Percentiles rank a stretch among this genome's conserved stretches.
phyloP scores from a whole-genome alignment of 2,329 filamentous ascomycete species.

The Fusarium nelsonii region DNA sequence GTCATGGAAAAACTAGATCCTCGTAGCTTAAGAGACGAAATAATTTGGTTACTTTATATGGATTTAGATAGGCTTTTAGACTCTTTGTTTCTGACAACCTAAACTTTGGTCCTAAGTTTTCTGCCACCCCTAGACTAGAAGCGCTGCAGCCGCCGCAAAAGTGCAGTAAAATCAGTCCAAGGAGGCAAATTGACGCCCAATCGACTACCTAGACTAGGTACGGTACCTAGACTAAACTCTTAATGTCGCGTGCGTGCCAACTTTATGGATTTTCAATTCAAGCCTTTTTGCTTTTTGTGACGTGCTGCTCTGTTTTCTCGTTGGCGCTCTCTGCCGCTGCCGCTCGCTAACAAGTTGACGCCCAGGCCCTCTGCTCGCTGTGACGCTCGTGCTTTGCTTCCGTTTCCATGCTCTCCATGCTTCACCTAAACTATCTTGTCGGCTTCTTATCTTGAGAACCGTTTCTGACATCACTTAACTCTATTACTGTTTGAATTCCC shows the following conservation, averaged over 20 bases:
- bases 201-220: not conserved
- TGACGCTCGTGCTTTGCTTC: conserved; percentile 5
- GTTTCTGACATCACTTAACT: conserved; percentile 33
- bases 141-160: conserved; percentile 34
- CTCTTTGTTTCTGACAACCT: no score
- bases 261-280: conserved; percentile 19
- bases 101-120: no score
- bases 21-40: no score
- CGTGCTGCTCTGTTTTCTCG: conserved; percentile 10
- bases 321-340: conserved; percentile 33
- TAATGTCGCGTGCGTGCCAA: conserved; percentile 35
- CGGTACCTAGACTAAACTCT: not conserved
- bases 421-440: conserved; percentile 9
- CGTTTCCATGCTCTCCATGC: not conserved
- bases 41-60: no score
- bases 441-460: conserved; percentile 20
- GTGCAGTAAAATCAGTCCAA: not conserved
- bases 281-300: conserved; percentile 4
- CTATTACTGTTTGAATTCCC: conserved; percentile 11
- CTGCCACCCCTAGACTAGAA: not conserved
- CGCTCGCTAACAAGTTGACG: conserved; percentile 37
- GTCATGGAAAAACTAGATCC: no score
- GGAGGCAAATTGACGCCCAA: conserved; percentile 13
- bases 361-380: conserved; percentile 4
- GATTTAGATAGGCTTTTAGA: no score